phyloP scores from a whole-genome alignment of 495 filamentous ascomycete species.

The Podospora appendiculata region DNA sequence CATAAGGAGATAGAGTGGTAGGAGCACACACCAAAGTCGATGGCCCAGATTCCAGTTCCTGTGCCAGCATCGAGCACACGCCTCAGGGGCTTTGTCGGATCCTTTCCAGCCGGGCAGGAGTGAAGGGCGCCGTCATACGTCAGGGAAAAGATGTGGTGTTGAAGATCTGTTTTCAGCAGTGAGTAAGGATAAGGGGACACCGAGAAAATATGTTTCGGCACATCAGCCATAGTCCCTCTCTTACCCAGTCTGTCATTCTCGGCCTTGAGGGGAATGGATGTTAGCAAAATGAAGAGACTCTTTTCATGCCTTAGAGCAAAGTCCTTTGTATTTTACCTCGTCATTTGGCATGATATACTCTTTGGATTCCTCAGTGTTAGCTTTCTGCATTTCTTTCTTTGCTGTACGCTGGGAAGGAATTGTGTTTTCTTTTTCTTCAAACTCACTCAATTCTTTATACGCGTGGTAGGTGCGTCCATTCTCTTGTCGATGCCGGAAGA shows the following conservation, averaged over 20 bases:
- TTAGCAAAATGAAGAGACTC: no score
- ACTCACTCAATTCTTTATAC: conserved; percentile 28
- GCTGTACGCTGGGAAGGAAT: no score
- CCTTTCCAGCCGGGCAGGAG: background rate
- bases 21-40: conserved; percentile 6
- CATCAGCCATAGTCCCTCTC: background rate
- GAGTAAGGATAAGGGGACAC: background rate
- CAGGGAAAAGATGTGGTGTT: background rate
- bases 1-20: no score
- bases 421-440: background rate
- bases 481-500: conserved; percentile 12
- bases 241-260: background rate
- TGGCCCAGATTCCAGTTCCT: conserved; percentile 18
- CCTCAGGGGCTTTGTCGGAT: background rate
- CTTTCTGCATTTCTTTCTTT: no score
- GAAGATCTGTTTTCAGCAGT: background rate
- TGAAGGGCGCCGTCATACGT: conserved; percentile 12
- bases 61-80: conserved; percentile 18
- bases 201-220: background rate
- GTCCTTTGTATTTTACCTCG: background rate
- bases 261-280: no score
- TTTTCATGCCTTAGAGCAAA: no score
- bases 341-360: background rate
- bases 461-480: conserved; percentile 45
- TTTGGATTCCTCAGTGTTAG: background rate